A percentile compares a stretch with the other conserved stretches of the same genome.
Conservation (phyloP, 371 early-diverging fungal genomes). For the Mucor sp. region DNA sequence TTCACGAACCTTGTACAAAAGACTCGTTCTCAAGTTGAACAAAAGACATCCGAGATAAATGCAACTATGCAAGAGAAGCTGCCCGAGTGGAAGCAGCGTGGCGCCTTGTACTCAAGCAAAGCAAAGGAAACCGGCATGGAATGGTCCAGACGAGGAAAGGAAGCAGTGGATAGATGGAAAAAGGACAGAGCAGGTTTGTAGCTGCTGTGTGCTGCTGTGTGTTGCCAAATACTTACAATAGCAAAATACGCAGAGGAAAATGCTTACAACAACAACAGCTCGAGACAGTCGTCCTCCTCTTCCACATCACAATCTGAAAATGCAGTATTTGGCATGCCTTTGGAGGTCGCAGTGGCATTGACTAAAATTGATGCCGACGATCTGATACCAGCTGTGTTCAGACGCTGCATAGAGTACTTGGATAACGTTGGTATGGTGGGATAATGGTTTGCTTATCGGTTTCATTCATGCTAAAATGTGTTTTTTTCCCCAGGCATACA, state of each 20-base stretch:
- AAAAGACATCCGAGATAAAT: constrained; percentile 45
- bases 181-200: constrained; percentile 40
- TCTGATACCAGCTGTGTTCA: constrained; percentile 72
- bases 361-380: constrained; percentile 57
- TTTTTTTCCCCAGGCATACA: constrained; percentile 40
- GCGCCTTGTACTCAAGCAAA: constrained; percentile 42
- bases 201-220: too few species aligned
- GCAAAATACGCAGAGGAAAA: constrained; percentile 6
- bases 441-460: neutral
- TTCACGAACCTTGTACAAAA: constrained; percentile 34
- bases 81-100: constrained; percentile 48
- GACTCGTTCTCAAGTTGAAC: constrained; percentile 44
- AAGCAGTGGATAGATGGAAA: constrained; percentile 57
- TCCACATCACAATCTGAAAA: constrained; percentile 22
- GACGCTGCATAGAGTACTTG: constrained; percentile 80
- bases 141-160: constrained; percentile 50
- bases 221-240: neutral
- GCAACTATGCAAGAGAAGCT: constrained; percentile 53
- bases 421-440: constrained; percentile 19
- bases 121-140: constrained; percentile 56
- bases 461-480: neutral
- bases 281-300: neutral
- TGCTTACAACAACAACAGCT: neutral
- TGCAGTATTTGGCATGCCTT: constrained; percentile 58
- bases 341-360: constrained; percentile 54